Evolutionary conservation across 1,284 basidiomycete species (phyloP), one percentile per base, ranked within the genome.

Genomic region (Mycena citricolor): DNA sequence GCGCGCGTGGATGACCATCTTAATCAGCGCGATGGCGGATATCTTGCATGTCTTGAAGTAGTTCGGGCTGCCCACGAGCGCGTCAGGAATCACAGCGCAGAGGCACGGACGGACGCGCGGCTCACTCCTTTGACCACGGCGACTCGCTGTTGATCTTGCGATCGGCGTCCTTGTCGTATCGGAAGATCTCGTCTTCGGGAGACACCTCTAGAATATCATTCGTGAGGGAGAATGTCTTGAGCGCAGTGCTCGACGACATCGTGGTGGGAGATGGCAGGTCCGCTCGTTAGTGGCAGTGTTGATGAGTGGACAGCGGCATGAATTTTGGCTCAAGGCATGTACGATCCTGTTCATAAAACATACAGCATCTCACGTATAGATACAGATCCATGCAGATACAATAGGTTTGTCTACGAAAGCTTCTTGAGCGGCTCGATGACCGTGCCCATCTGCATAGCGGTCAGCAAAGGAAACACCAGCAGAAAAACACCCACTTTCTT

Each of bases 1-100:
- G 34, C 95, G 83, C 28, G 97, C 95, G 65, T 99, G 95, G 60
- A 97, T 98, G 44, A 95, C 93, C 95, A 99, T 99, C 75, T 99
- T 99, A 70, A 98, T 95, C 54, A 99, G 68, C 6, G 95, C 94
- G 22, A 95, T 83, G 0, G 94, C 93, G 1, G 92, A 95, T 53
- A 99, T 95, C 68, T 90, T 92, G 66, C 95, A 95, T 42, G 83
- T 79, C 61, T 90, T 92, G 71, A 98, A 98, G 71, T 91, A 91
- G 58, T 94, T 83, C 2, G 92, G 90, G 57, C 90, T 92, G 54
- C 40, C 47, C n/a, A n/a, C n/a, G n/a, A n/a, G n/a, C 29, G 7
- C 17, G 34, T 49, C 22, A 28, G 22, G 25, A 31, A 24, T 33
- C 19, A 31, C 28, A 13, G 34, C 21, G 22, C 22, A 44, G 50